phyloP scores from a whole-genome alignment of 2,329 filamentous ascomycete species.

The Claviceps sp. region DNA sequence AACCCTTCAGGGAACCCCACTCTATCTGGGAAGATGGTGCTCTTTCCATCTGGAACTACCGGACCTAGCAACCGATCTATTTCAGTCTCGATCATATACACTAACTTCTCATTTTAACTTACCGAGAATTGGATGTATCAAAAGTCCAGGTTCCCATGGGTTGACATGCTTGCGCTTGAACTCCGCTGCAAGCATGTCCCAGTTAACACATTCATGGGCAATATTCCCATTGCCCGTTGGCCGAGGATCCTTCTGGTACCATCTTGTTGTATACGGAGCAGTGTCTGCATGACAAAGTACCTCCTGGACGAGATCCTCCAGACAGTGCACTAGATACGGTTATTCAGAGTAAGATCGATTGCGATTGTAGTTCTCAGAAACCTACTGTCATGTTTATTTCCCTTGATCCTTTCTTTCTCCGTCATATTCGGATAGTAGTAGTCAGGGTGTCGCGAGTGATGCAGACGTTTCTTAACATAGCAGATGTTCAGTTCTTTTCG shows the following conservation, averaged over 20 bases:
- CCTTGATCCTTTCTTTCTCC: neutral
- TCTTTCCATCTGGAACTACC: neutral
- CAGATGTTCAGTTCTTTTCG: neutral
- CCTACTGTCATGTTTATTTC: neutral
- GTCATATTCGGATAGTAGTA: constrained; percentile 1
- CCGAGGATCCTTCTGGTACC: neutral
- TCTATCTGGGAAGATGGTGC: neutral
- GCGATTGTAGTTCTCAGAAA: neutral
- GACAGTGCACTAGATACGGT: neutral
- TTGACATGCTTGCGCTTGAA: neutral
- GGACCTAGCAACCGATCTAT: neutral
- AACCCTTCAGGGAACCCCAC: neutral
- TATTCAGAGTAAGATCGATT: neutral
- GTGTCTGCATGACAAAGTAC: neutral
- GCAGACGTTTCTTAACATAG: neutral
- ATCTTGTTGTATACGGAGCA: neutral
- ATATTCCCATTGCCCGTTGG: neutral
- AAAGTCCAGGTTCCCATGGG: neutral
- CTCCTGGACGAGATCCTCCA: neutral
- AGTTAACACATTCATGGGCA: neutral
- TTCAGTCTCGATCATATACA: neutral
- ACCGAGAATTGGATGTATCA: neutral
- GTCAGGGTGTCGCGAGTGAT: neutral
- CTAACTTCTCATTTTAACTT: neutral
- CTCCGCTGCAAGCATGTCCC: neutral